Evolutionary conservation across 306 rosid species (phyloP).

Genomic region (Trichosanthes truncata): DNA sequence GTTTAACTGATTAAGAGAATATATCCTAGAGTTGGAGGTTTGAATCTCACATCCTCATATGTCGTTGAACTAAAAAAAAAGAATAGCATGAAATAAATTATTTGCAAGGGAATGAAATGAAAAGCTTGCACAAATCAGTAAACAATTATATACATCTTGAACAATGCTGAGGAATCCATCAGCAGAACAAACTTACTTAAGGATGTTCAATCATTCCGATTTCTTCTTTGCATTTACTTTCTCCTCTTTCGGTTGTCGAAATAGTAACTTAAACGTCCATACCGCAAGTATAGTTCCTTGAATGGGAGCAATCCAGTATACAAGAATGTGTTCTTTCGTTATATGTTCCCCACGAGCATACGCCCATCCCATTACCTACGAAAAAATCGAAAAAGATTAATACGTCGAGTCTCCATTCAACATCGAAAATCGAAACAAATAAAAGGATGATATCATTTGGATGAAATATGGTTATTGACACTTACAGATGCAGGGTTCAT

Average conservation of each 20-base stretch:
- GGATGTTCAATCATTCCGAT: slow-evolving; percentile 38
- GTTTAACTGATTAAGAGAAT: too few relatives aligned
- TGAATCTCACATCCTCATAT: too few relatives aligned
- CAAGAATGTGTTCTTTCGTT: slow-evolving; percentile 77
- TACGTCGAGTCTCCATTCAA: neutral
- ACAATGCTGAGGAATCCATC: neutral
- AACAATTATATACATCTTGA: neutral
- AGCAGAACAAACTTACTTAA: neutral
- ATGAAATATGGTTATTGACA: neutral
- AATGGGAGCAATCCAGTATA: slow-evolving; percentile 93
- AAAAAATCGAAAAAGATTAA: neutral
- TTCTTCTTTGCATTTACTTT: slow-evolving; percentile 39
- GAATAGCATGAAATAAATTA: neutral
- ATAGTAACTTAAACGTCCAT: slow-evolving; percentile 55
- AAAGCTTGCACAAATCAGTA: neutral
- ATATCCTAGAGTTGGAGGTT: too few relatives aligned
- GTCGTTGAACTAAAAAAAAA: too few relatives aligned
- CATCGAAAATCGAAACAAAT: slow-evolving; percentile 1
- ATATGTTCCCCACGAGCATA: slow-evolving; percentile 81
- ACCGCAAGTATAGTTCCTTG: slow-evolving; percentile 71
- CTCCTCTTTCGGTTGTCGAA: slow-evolving; percentile 31
- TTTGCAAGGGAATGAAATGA: neutral
- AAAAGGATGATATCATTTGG: neutral
- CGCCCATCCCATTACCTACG: slow-evolving; percentile 94
- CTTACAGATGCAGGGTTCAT: slow-evolving; percentile 97